A percentile compares a stretch with the other conserved stretches of the same genome.
These are phyloP conservation scores for Rhodomyrtus psidioides DNA, from an alignment of 441 rosid genomes.

Conservation along the genomic window DNA sequence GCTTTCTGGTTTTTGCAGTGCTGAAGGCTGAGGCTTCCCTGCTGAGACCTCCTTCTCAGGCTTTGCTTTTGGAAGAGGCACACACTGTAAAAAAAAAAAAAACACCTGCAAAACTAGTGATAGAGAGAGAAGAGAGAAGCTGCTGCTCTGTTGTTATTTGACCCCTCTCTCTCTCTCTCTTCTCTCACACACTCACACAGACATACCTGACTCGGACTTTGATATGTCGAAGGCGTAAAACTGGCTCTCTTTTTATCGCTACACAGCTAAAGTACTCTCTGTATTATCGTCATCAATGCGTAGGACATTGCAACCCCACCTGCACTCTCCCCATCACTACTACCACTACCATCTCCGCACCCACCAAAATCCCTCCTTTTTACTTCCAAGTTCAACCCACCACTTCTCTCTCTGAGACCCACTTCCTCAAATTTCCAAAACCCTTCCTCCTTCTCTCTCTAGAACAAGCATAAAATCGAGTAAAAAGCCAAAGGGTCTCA, in stretches of 20 bases:
- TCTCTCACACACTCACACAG: neutral
- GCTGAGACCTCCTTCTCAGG: slow-evolving; percentile 25
- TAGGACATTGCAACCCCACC: slow-evolving; percentile 44
- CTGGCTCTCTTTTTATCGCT: slow-evolving; percentile 23
- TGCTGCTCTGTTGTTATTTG: neutral
- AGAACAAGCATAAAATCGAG: neutral
- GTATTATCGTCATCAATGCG: slow-evolving; percentile 76
- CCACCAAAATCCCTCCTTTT: neutral
- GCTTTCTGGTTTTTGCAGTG: slow-evolving; percentile 23
- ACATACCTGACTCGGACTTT: slow-evolving; percentile 71
- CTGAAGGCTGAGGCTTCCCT: slow-evolving; percentile 5
- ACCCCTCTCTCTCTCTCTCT: neutral
- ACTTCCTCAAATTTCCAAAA: neutral
- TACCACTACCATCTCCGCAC: slow-evolving; percentile 1
- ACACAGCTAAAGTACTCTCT: slow-evolving; percentile 33
- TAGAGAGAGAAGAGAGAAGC: neutral
- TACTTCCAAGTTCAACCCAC: neutral
- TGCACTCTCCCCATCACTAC: slow-evolving; percentile 10
- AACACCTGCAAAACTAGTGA: slow-evolving; percentile 11
- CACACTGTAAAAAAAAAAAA: slow-evolving; percentile 33
- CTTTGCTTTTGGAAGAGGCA: slow-evolving; percentile 49
- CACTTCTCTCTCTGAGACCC: slow-evolving; percentile 10
- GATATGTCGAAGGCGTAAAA: slow-evolving; percentile 59
- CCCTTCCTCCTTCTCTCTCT: neutral
- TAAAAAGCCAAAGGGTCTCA: neutral